These are phyloP conservation scores for Protea cynaroides DNA, from an alignment of 164 flowering plant genomes.

Conservation along the genomic window DNA sequence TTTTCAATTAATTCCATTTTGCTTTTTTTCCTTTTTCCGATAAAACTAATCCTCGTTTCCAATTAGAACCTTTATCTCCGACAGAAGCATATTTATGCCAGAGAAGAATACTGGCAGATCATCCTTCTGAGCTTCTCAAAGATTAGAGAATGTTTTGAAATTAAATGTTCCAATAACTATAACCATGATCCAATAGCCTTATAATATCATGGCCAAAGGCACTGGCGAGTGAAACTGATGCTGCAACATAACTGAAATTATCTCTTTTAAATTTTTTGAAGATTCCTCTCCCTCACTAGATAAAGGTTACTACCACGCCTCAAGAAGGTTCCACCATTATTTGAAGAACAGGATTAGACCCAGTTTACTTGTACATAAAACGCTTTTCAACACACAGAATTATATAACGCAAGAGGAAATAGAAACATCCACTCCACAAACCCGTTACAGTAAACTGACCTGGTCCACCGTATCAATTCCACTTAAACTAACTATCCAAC, in stretches of 20 bases:
- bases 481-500: constrained; percentile 67
- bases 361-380: not conserved
- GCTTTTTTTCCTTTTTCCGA: too few species aligned
- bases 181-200: too few species aligned
- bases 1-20: too few species aligned
- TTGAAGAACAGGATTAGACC: not conserved
- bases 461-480: constrained; percentile 63
- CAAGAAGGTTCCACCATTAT: not conserved
- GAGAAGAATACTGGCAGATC: not conserved
- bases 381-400: not conserved
- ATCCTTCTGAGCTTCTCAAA: not conserved
- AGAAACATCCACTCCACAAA: not conserved
- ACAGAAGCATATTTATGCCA: not conserved
- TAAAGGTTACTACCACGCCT: not conserved
- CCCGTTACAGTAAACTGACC: constrained; percentile 27
- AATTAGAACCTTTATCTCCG: not conserved
- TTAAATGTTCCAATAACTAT: too few species aligned
- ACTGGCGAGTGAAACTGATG: too few species aligned
- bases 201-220: too few species aligned
- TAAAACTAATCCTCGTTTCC: not conserved
- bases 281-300: not conserved
- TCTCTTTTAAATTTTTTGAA: not conserved
- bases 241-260: too few species aligned
- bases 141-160: too few species aligned
- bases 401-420: not conserved